Base-by-base conservation (phyloP, 768 basidiomycete genomes). In the Polyporus arcularius region DNA sequence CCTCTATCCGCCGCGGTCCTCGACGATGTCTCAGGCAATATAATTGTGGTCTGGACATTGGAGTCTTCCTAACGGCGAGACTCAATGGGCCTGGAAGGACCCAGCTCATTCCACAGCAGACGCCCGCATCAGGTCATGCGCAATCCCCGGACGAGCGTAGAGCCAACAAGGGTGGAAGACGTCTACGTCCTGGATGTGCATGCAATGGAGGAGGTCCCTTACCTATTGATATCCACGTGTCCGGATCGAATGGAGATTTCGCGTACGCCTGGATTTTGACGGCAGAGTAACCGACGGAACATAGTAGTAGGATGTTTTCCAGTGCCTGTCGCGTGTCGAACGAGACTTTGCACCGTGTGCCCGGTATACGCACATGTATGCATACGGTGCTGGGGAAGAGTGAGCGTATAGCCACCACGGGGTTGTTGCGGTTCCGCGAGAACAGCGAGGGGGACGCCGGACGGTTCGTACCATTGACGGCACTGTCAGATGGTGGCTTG, bases 301-400 rank as follows among this genome's bases (percentile, higher is more conserved):
- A 78, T n/a, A 91, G 71, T 6, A 94, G 80, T 4, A 92, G 68
- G 31, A 79, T n/a, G 7, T 82, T 84, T 74, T 94, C 91, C 11
- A 81, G 82, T 21, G 85, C 78, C 62, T 83, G 81, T 62, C 88
- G 78, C 31, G 82, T 74, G 64, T 91, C 88, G 31, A 88, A 80
- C n/a, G 77, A 78, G 64, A 89, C 80, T 38, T 72, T 75, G 74
- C 78, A 84, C 16, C 73, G 67, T 8, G 75, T 75, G 35, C 79
- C 73, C 5, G 82, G 81, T 26, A 86, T 41, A 4, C 75, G 76
- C 40, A 85, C 57, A 42, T 71, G 76, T 35, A 87, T 58, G 53
- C 79, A 77, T 40, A 85, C 58, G 30, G 75, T 75, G 18, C 76
- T 79, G 18, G 84, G 87, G 18, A 86, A 81, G 50, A 86, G 64